Conservation (phyloP, 768 basidiomycete species). For the Fomitopsis pulvina region DNA sequence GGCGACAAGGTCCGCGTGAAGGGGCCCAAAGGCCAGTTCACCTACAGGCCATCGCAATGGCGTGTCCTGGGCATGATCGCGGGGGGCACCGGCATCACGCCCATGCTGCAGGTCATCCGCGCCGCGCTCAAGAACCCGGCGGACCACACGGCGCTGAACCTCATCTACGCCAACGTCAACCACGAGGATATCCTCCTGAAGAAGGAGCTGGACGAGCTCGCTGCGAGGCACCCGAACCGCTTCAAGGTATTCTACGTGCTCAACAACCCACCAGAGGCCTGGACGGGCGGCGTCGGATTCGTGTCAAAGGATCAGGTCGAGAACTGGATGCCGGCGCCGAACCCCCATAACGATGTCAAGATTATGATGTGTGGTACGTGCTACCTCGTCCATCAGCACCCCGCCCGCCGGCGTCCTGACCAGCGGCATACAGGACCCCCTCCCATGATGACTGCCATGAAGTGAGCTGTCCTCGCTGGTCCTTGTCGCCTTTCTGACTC, state of each 20-base stretch:
- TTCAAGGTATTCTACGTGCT: slow-evolving; percentile 89
- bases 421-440: slow-evolving; percentile 47
- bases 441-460: slow-evolving; percentile 76
- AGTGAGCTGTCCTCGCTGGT: slow-evolving; percentile 35
- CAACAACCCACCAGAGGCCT: slow-evolving; percentile 85
- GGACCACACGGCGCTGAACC: slow-evolving; percentile 74
- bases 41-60: slow-evolving; percentile 68
- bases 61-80: slow-evolving; percentile 92
- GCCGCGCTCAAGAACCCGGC: slow-evolving; percentile 86
- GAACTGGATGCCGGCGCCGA: slow-evolving; percentile 61
- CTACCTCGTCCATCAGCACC: background rate
- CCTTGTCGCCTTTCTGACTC: background rate
- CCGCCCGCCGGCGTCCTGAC: background rate
- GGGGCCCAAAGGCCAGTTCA: slow-evolving; percentile 95
- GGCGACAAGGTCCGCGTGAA: slow-evolving; percentile 88
- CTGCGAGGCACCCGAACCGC: slow-evolving; percentile 48
- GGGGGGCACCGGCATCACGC: slow-evolving; percentile 97
- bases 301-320: slow-evolving; percentile 91
- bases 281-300: slow-evolving; percentile 90
- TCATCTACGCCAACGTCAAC: slow-evolving; percentile 97
- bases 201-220: slow-evolving; percentile 79
- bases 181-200: slow-evolving; percentile 88
- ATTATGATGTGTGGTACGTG: slow-evolving; percentile 76
- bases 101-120: slow-evolving; percentile 97
- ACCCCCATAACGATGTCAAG: slow-evolving; percentile 55